Base-by-base conservation (phyloP, 2,329 filamentous ascomycete species). In the Xylaria sp. region DNA sequence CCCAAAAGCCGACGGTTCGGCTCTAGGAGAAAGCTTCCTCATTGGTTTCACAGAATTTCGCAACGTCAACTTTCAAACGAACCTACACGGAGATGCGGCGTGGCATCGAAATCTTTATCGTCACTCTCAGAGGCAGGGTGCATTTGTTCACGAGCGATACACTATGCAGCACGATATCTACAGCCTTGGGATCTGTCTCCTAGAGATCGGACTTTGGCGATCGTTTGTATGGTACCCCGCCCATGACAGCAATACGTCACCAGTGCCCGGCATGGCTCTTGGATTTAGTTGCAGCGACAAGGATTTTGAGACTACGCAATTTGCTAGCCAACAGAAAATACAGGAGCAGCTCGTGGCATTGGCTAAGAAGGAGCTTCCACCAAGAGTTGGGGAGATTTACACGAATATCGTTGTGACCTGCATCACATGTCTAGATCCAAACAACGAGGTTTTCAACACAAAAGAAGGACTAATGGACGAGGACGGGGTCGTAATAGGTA, bases 181-280 rank as follows among this genome's bases (percentile, higher is more conserved):
- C 67, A 81, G 80, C 59, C 75, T 84, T 0, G 82, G 81, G 0
- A 79, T 83, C 2, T 80, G 77, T 48, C 70, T 85, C 0, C 67
- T 84, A 0, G 81, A 84, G 67, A 77, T 85, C 11, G 81, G 80
- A 0, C 63, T 84, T 6, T 82, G 78, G 77, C 49, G 68, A 7
- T 74, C 72, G 0, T 69, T 70, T 38, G 57, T 70, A 5, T 44
- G 37, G 43, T 60, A 65, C 19, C 59, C 59, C 4, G n/a, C n/a
- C 13, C 19, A 49, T 17, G 23, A 55, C 25, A 27, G 17, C 11
- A 21, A 43, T 7, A 35, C 44, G 7, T 27, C 52, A 1, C 57
- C 51, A 9, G 44, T 49, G 29, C 57, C 51, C 1, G 15, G 57
- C 15, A 44, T 49, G 27, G 51, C 51, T 21, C 57, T 55, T 11